A percentile compares a stretch with the other conserved stretches of the same genome.
Conservation (phyloP, 2,329 filamentous ascomycete species). For the Fusarium sp. region DNA sequence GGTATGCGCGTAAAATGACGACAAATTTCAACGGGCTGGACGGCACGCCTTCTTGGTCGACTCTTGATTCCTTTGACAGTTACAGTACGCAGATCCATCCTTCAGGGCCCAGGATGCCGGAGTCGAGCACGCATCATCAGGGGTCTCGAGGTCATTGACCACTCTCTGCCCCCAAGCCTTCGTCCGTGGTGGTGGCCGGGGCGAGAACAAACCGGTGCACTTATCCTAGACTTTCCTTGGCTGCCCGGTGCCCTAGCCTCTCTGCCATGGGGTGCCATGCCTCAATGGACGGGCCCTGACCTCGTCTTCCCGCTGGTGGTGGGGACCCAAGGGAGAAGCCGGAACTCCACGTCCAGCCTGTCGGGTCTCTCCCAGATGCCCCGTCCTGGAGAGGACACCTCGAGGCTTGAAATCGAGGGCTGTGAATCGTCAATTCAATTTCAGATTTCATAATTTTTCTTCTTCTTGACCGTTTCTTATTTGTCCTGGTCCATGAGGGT, state of each 20-base stretch:
- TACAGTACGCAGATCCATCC: conserved; percentile 15
- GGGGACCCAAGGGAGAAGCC: conserved; percentile 47
- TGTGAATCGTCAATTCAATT: conserved; percentile 31
- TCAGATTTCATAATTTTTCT: conserved; percentile 18
- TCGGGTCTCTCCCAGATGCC: conserved; percentile 46
- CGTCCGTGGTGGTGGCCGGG: conserved; percentile 36
- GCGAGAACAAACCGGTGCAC: conserved; percentile 51
- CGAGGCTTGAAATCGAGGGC: conserved; percentile 17
- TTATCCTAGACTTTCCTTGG: conserved; percentile 34
- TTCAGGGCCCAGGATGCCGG: conserved; percentile 14
- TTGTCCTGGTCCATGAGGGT: conserved; percentile 8
- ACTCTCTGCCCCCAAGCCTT: conserved; percentile 29
- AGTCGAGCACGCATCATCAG: conserved; percentile 14
- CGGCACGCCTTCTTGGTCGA: conserved; percentile 27
- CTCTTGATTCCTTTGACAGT: conserved; percentile 3
- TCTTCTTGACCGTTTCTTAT: conserved; percentile 3
- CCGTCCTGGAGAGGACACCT: conserved; percentile 29
- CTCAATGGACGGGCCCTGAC: conserved; percentile 27
- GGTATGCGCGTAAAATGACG: conserved; percentile 38
- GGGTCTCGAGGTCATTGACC: conserved; percentile 34
- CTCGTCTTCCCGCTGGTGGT: conserved; percentile 32
- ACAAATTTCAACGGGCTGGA: conserved; percentile 37
- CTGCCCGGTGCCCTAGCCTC: conserved; percentile 8
- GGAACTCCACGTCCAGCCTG: conserved; percentile 46
- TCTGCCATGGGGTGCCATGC: conserved; percentile 1